These are phyloP conservation scores for Stereocaulon alpinum DNA, from an alignment of 495 filamentous ascomycete genomes.

Conservation along the genomic window DNA sequence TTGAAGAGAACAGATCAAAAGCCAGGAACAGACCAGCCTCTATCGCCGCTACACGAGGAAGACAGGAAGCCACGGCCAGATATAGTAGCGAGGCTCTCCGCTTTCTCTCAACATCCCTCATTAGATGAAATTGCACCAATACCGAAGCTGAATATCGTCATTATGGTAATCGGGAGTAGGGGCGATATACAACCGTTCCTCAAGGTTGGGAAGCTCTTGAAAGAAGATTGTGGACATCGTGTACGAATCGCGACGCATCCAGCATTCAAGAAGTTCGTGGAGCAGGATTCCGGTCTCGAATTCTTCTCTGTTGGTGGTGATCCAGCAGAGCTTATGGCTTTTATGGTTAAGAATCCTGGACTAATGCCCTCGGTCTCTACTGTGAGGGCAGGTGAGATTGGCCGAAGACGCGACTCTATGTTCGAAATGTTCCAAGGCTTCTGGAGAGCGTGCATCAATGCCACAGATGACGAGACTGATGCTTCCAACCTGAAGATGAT, in stretches of 20 bases:
- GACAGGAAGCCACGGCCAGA: slow-evolving; percentile 11
- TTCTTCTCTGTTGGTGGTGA: slow-evolving; percentile 59
- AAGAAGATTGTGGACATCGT: slow-evolving; percentile 40
- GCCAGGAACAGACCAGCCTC: background rate
- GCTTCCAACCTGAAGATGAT: slow-evolving; percentile 44
- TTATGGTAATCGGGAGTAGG: slow-evolving; percentile 68
- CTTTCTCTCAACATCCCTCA: slow-evolving; percentile 18
- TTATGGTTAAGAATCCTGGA: slow-evolving; percentile 47
- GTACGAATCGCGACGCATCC: slow-evolving; percentile 56
- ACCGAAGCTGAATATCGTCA: slow-evolving; percentile 59
- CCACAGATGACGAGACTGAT: slow-evolving; percentile 34
- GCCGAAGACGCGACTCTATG: slow-evolving; percentile 39
- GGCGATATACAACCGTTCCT: slow-evolving; percentile 74
- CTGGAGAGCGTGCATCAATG: slow-evolving; percentile 50
- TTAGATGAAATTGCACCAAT: slow-evolving; percentile 11
- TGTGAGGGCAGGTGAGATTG: slow-evolving; percentile 36
- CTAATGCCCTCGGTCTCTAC: slow-evolving; percentile 39
- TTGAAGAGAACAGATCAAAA: slow-evolving; percentile 13
- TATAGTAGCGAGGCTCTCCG: slow-evolving; percentile 18
- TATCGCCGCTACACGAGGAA: slow-evolving; percentile 15
- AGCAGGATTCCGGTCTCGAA: slow-evolving; percentile 41
- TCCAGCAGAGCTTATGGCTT: slow-evolving; percentile 52
- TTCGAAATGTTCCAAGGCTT: slow-evolving; percentile 52
- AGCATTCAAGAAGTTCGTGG: slow-evolving; percentile 48
- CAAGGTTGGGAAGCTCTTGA: slow-evolving; percentile 56